These are phyloP conservation scores for Stipa capillata DNA, from an alignment of 176 grass and related monocot genomes.

Conservation along the genomic window DNA sequence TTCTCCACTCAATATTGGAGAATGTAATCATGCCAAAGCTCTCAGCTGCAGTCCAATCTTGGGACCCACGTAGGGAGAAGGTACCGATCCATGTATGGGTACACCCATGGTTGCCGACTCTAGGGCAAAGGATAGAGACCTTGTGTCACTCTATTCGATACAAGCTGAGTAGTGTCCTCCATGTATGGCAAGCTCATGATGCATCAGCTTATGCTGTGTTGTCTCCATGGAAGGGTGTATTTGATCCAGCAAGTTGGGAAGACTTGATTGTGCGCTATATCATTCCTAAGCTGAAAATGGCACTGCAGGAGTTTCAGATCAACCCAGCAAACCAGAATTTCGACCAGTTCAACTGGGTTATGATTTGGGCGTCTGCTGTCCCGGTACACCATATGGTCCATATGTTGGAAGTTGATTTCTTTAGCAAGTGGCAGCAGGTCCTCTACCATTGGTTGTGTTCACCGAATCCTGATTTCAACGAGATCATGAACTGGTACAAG, in stretches of 20 bases:
- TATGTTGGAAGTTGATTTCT: slow-evolving; percentile 80
- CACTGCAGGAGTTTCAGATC: slow-evolving; percentile 69
- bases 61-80: slow-evolving; percentile 74
- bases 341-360: slow-evolving; percentile 82
- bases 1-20: slow-evolving; percentile 73
- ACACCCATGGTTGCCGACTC: slow-evolving; percentile 73
- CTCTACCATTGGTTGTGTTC: slow-evolving; percentile 76
- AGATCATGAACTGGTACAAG: slow-evolving; percentile 80
- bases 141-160: slow-evolving; percentile 69
- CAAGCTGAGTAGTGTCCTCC: slow-evolving; percentile 76
- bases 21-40: slow-evolving; percentile 85
- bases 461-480: slow-evolving; percentile 72
- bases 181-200: slow-evolving; percentile 80
- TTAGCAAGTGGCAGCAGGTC: slow-evolving; percentile 87
- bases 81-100: slow-evolving; percentile 68
- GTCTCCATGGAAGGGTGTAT: slow-evolving; percentile 80
- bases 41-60: slow-evolving; percentile 61
- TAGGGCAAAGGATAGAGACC: slow-evolving; percentile 54
- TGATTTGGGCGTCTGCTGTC: slow-evolving; percentile 70
- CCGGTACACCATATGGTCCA: slow-evolving; percentile 85
- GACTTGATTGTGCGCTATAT: slow-evolving; percentile 67
- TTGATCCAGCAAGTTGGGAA: slow-evolving; percentile 78
- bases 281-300: slow-evolving; percentile 60
- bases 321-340: slow-evolving; percentile 74
- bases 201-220: slow-evolving; percentile 68